A percentile compares a stretch with the other conserved stretches of the same genome.
Evolutionary conservation across 441 rosid genomes (phyloP).

Genomic region (Pelargonium fulgidum): DNA sequence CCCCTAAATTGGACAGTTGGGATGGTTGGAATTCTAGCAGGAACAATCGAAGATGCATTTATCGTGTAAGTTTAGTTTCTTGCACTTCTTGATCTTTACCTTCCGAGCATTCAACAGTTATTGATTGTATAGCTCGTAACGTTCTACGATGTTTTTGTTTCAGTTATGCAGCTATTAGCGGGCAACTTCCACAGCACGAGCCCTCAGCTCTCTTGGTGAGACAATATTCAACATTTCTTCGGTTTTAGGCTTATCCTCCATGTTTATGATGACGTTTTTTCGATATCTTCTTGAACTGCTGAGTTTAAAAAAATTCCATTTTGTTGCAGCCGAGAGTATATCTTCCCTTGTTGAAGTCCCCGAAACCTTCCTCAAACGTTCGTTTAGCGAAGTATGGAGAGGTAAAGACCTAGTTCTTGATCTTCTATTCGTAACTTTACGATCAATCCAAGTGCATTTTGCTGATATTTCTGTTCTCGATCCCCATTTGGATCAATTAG

Average conservation of each 20-base stretch:
- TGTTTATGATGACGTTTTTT: no score
- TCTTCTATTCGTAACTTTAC: not conserved
- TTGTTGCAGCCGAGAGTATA: conserved; percentile 34
- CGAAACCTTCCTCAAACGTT: conserved; percentile 29
- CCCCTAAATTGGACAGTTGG: conserved; percentile 78
- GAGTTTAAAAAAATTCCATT: no score
- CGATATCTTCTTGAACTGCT: no score
- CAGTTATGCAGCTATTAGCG: conserved; percentile 61
- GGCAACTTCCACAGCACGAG: conserved; percentile 32
- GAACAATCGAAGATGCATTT: conserved; percentile 58
- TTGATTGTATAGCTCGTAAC: no score
- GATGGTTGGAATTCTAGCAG: conserved; percentile 62
- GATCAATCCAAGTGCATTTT: not conserved
- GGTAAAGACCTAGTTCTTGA: conserved; percentile 29
- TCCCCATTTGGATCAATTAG: conserved; percentile 39
- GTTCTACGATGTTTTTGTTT: not conserved
- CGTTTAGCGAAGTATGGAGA: conserved; percentile 52
- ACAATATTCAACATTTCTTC: no score
- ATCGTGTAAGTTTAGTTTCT: conserved; percentile 33
- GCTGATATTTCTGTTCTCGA: conserved; percentile 17
- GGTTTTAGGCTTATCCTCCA: no score
- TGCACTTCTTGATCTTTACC: not conserved
- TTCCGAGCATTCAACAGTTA: no score
- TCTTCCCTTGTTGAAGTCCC: conserved; percentile 42
- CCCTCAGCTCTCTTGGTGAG: not conserved